A percentile compares a stretch with the other conserved stretches of the same genome.
Conservation (phyloP, 768 basidiomycete species). For the Amyloporia xantha region DNA sequence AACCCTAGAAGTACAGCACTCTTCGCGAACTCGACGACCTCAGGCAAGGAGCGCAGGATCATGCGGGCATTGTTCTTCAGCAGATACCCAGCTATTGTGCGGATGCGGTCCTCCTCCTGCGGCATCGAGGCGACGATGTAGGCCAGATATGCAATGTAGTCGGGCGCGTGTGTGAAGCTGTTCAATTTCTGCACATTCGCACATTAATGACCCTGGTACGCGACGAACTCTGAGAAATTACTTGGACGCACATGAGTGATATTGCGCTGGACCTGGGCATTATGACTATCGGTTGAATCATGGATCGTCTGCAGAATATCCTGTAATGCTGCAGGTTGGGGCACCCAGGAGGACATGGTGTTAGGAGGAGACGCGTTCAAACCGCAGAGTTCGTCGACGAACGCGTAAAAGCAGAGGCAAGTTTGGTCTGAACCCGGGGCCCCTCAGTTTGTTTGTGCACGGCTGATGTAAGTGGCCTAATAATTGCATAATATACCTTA, state of each 20-base stretch:
- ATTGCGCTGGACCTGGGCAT: conserved; percentile 58
- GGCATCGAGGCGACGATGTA: conserved; percentile 82
- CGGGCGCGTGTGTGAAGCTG: conserved; percentile 78
- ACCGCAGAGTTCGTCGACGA: background rate
- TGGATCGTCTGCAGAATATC: conserved; percentile 90
- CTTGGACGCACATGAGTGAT: conserved; percentile 68
- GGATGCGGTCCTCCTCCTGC: conserved; percentile 85
- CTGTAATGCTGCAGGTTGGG: conserved; percentile 78
- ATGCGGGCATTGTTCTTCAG: conserved; percentile 93
- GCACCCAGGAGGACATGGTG: conserved; percentile 65
- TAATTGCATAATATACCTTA: too few species aligned
- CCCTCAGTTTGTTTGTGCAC: conserved; percentile 2
- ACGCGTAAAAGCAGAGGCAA: conserved; percentile 2
- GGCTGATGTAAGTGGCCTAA: conserved; percentile 4
- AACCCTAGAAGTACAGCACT: conserved; percentile 75
- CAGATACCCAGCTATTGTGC: conserved; percentile 92
- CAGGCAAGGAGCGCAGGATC: conserved; percentile 58
- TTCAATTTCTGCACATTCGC: conserved; percentile 65
- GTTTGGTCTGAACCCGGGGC: background rate
- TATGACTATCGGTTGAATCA: conserved; percentile 79
- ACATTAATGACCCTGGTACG: conserved; percentile 15
- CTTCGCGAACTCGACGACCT: conserved; percentile 71
- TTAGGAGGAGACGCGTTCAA: conserved; percentile 10
- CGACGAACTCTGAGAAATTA: conserved; percentile 14
- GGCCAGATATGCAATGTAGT: conserved; percentile 93